Conservation (phyloP, 805 yeast species). For the Nakazawaea ishiwadae region DNA sequence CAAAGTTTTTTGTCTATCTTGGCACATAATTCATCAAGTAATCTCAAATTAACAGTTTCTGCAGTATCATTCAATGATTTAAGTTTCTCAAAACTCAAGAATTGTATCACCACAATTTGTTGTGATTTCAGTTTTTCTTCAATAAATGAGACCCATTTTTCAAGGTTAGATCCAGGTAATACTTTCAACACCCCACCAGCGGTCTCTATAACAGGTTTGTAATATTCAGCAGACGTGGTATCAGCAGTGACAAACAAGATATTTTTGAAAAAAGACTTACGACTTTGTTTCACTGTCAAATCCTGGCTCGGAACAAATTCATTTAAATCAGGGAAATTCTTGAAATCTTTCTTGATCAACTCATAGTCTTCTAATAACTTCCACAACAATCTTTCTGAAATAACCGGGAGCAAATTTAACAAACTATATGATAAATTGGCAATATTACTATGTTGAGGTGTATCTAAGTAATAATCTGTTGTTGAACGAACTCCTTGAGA, state of each 20-base stretch:
- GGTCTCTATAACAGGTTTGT: slow-evolving; percentile 1
- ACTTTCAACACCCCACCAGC: slow-evolving; percentile 6
- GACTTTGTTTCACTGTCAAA: neutral
- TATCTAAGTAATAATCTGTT: slow-evolving; percentile 8
- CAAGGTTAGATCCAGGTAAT: neutral
- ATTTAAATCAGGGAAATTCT: slow-evolving; percentile 2
- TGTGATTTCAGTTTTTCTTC: neutral
- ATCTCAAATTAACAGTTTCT: neutral
- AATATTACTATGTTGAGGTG: neutral
- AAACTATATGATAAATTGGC: slow-evolving; percentile 6
- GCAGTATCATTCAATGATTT: neutral
- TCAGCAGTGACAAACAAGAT: slow-evolving; percentile 9
- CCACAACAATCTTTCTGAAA: slow-evolving; percentile 6
- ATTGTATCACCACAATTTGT: slow-evolving; percentile 6
- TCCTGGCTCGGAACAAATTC: slow-evolving; percentile 1
- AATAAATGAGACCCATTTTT: neutral
- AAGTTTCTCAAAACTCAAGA: slow-evolving; percentile 3
- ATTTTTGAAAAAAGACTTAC: slow-evolving; percentile 5
- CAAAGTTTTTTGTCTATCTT: slow-evolving; percentile 3
- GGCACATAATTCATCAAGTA: slow-evolving; percentile 4
- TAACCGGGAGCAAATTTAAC: slow-evolving; percentile 7
- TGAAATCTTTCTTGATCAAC: neutral
- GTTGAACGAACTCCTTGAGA: slow-evolving; percentile 7
- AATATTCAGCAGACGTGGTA: neutral
- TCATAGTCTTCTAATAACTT: neutral